Percentiles rank a stretch among this genome's conserved stretches.
These are phyloP conservation scores for Entonaema liquescens DNA, from an alignment of 495 filamentous ascomycete genomes.

Conservation along the genomic window DNA sequence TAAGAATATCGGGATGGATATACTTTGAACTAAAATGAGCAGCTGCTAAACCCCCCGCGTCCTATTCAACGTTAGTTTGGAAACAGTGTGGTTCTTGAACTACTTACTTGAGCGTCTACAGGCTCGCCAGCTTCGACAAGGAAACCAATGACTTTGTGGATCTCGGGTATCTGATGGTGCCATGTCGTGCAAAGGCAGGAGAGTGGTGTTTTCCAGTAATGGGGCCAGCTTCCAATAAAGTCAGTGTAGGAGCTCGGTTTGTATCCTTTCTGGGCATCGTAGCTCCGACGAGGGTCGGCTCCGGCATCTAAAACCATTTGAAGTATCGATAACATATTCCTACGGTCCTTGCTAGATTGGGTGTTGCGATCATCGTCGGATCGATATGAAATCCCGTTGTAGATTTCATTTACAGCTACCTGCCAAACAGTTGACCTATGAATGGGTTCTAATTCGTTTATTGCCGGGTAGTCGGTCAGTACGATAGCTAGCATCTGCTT, in stretches of 20 bases:
- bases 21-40: background rate
- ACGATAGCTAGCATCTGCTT: background rate
- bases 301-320: background rate
- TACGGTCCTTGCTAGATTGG: background rate
- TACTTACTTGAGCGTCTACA: background rate
- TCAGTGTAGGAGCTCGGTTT: background rate
- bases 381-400: fast-evolving
- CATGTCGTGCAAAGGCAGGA: background rate
- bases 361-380: no score
- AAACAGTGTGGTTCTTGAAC: background rate
- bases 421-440: background rate
- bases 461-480: background rate
- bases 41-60: background rate
- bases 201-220: background rate
- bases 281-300: background rate
- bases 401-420: background rate
- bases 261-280: background rate
- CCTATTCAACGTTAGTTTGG: background rate
- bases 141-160: background rate
- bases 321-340: background rate
- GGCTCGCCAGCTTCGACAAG: background rate
- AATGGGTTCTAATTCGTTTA: background rate
- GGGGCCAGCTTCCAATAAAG: background rate
- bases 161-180: background rate
- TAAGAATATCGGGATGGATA: background rate